Evolutionary conservation across 345 rosid genomes (phyloP), one percentile per base, ranked within the genome.

Genomic region (Populus tremula): DNA sequence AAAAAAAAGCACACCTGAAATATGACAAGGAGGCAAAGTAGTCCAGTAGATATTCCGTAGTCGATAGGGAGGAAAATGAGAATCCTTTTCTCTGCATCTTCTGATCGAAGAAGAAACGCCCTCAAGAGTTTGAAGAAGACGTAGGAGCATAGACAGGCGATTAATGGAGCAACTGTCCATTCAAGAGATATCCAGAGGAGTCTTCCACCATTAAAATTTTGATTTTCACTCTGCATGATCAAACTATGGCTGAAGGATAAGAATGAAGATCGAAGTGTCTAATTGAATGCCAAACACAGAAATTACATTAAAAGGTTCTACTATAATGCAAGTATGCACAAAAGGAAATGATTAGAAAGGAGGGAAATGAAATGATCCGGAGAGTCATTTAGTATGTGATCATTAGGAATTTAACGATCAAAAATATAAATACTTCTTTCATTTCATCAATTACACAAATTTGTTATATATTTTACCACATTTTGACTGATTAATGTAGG

Each of bases 161-260:
- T 25, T 13, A 72, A 76, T 31, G 86, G 84, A 7, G 88, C 84
- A 20, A 78, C 77, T 23, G 81, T 80, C 84, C 86, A 77, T 79
- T 83, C 84, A 23, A 81, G 76, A 38, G 76, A 43, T 31, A 81
- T 76, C 84, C 83, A 81, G 16, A 80, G 70, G 6, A 83, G 47
- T 68, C 84, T 85, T 20, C 77, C 82, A 5, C 82, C 84, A 21
- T 76, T 62, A 20, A 85, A 80, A 53, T 76, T 50, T 56, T 80
- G 81, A 76, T 78, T 78, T 13, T 67, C 81, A 49, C 70, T 78
- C 84, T 83, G 83, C 86, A 73, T 56, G 49, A 45, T 45, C 54
- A 36, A 33, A 53, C 71, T 25, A 63, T 36, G 67, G 39, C 35
- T 64, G 31, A 18, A 76, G 67, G 61, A 65, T 81, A 33, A 73